Evolutionary conservation across 352 stramenopile species (phyloP), one percentile per base, ranked within the genome.

Genomic region (Pythium oligandrum): DNA sequence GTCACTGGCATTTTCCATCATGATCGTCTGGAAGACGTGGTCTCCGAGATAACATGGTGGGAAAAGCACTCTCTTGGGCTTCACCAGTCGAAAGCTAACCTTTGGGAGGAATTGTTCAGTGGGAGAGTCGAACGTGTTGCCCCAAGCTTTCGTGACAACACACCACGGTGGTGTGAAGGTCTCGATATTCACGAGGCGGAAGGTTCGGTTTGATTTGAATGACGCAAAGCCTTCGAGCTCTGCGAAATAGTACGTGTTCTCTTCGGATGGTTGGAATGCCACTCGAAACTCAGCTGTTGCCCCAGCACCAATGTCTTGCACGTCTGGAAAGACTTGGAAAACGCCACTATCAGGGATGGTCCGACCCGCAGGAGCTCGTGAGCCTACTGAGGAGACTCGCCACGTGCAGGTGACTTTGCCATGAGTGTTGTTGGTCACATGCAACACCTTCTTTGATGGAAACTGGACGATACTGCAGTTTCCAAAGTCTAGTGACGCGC

Each of bases 151-250:
- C 10, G 90, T 51, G 4, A 83, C 64, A 1, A 97, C 40, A 44
- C 74, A 93, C 90, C 88, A 98, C 17, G 93, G 90, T 11, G 93
- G 91, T 34, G 86, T 91, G 42, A 98, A 92, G 12, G 88, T 96
- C 37, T 88, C 71, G 45, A 96, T 86, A 53, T 97, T 95, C 2
- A 98, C 93, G 33, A 97, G 78, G 5, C 93, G 87, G 55, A 98
- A 98, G 9, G 86, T 97, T 35, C 89, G 78, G 57, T 98, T 97
- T 7, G 88, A 96, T 53, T 97, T 96, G 60, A 97, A 97, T 17
- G 83, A 88, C 38, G 87, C 85, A 51, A 79, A 93, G 26, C 73
- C 86, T 55, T 97, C 92, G 6, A 97, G 68, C 62, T 97, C 89
- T 11, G 73, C 73, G 47, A 94, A 90, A 64, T 91, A 98, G 68